Evolutionary conservation across 1,284 basidiomycete species (phyloP).

Genomic region (Marasmius oreades): DNA sequence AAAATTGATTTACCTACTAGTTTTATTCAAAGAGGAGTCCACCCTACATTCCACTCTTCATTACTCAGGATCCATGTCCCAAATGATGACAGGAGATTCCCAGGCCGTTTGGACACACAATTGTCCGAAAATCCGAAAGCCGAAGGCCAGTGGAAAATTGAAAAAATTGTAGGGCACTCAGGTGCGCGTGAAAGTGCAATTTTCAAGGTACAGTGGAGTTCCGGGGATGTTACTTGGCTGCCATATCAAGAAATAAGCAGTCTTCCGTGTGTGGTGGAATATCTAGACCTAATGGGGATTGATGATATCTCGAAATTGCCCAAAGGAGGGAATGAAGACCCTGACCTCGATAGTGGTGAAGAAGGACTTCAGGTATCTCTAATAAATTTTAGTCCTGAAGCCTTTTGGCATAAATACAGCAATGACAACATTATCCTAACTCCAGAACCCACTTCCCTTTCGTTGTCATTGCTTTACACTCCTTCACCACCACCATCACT

Average conservation of each 20-base stretch:
- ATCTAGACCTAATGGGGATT: background rate
- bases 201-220: conserved; percentile 22
- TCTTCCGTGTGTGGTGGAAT: background rate
- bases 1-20: conserved; percentile 21
- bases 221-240: conserved; percentile 23
- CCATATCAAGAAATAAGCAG: conserved; percentile 13
- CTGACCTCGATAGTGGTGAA: background rate
- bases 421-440: background rate
- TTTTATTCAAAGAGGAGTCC: conserved; percentile 22
- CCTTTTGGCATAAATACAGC: background rate
- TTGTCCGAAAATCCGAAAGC: conserved; percentile 8
- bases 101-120: conserved; percentile 17
- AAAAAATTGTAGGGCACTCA: conserved; percentile 17
- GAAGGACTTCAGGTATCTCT: background rate
- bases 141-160: conserved; percentile 18
- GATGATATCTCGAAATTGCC: background rate
- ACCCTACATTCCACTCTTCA: conserved; percentile 27
- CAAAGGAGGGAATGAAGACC: background rate
- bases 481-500: background rate
- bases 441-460: background rate
- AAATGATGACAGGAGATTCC: conserved; percentile 27
- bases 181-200: conserved; percentile 13
- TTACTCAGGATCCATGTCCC: conserved; percentile 23
- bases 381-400: background rate
- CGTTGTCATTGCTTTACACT: background rate